These are phyloP conservation scores for Vicia villosa DNA, from an alignment of 306 rosid genomes.

Conservation along the genomic window DNA sequence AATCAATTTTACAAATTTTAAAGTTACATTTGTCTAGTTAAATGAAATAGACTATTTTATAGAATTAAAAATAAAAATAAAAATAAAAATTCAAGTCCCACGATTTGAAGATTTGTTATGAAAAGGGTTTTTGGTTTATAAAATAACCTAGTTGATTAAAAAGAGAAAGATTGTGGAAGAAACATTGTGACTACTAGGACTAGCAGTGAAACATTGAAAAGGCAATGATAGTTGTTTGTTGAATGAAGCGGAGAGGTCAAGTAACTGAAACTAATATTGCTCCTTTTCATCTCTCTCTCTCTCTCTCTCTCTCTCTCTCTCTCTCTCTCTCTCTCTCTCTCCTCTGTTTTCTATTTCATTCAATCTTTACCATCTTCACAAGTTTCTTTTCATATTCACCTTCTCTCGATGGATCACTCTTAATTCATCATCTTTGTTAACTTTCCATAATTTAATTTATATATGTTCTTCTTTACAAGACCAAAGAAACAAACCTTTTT, in stretches of 20 bases:
- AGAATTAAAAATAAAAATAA: too few relatives aligned
- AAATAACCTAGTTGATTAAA: too few relatives aligned
- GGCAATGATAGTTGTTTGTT: constrained; percentile 40
- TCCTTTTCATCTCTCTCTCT: not conserved
- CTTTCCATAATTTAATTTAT: constrained; percentile 12
- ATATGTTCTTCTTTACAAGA: not conserved
- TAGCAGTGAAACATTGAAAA: constrained; percentile 46
- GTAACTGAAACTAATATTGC: constrained; percentile 22
- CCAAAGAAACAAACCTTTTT: not conserved
- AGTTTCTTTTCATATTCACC: constrained; percentile 18
- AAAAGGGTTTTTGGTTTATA: too few relatives aligned
- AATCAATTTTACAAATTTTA: too few relatives aligned
- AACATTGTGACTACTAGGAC: constrained; percentile 28
- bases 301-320: not conserved
- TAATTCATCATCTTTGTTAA: constrained; percentile 24
- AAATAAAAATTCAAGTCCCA: too few relatives aligned
- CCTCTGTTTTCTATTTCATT: constrained; percentile 33
- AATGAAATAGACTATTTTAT: too few relatives aligned
- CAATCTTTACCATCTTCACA: constrained; percentile 22
- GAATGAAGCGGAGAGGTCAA: constrained; percentile 52
- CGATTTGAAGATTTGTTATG: too few relatives aligned
- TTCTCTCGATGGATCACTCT: constrained; percentile 30
- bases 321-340: constrained; percentile 14
- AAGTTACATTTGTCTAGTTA: too few relatives aligned
- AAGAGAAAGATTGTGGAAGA: not conserved